Base-by-base conservation (phyloP, 2,329 filamentous ascomycete genomes). In the Botrytis squamosa region DNA sequence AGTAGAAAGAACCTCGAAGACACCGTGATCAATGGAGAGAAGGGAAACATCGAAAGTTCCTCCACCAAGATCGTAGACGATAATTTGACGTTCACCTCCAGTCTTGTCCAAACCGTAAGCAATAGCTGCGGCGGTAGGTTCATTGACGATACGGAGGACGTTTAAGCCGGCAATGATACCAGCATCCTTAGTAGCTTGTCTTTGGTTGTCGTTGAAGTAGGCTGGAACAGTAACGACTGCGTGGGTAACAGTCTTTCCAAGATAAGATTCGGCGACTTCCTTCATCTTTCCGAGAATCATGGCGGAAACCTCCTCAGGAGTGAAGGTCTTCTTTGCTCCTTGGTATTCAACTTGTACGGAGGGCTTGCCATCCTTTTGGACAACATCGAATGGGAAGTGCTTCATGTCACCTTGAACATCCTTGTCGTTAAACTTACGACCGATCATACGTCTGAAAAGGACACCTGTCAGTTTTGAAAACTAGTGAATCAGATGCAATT, bases 141-240 rank as follows among this genome's bases (percentile, higher is more conserved):
- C 95, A 88, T 97, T 97, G 83, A 97, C 94, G 77, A 98, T 94
- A 87, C 95, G 94, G 83, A 97, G 92, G 81, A 97, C 93, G 84
- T 97, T 97, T 76, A 98, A 90, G 83, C 95, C 95, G 81, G 95
- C 94, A 82, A 98, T 97, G 77, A 88, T 88, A 84, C 94, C 95
- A 80, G 95, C 95, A 83, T 97, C 94, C 90, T 97, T 97, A 85
- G 94, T 97, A 76, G 95, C 94, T 86, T 97, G 94, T 86, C 95
- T 90, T 88, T 98, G 95, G 86, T 94, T 95, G 87, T 97, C 95
- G 86, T 97, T 97, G 93, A 98, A 98, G 88, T 97, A 97, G 85
- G 94, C 94, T 80, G 95, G 94, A 79, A 97, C 95, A 76, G 95
- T 98, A 78, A 98, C 94, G 81, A 98, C 92, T 81, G 92, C 92